Conservation (phyloP, 805 yeast species). For the Crinitomyces ghanaensis region DNA sequence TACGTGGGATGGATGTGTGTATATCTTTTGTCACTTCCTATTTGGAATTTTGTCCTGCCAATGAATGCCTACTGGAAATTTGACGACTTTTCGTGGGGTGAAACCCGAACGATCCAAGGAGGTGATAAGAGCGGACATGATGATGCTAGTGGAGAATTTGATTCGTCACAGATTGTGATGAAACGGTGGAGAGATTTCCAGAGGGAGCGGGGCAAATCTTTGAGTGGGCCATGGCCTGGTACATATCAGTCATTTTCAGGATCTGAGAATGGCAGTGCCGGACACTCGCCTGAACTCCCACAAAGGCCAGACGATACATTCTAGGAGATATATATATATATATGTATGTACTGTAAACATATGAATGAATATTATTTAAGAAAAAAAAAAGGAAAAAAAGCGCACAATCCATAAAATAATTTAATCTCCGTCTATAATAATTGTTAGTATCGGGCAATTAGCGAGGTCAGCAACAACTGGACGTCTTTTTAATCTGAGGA, state of each 20-base stretch:
- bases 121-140: slow-evolving; percentile 59
- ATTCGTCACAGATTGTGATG: slow-evolving; percentile 82
- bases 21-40: slow-evolving; percentile 69
- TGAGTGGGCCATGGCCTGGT: slow-evolving; percentile 8
- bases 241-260: slow-evolving; percentile 6
- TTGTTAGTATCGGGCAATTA: no score
- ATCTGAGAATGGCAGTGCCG: slow-evolving; percentile 5
- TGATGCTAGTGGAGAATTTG: slow-evolving; percentile 70
- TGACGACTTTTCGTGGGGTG: slow-evolving; percentile 97
- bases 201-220: slow-evolving; percentile 49
- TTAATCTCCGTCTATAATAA: no score
- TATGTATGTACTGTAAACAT: background rate
- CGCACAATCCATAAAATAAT: no score
- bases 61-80: slow-evolving; percentile 87
- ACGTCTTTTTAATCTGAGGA: no score
- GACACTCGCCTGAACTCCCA: slow-evolving; percentile 3
- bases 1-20: slow-evolving; percentile 72
- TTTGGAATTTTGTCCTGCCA: slow-evolving; percentile 88
- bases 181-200: slow-evolving; percentile 93
- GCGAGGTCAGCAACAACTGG: no score
- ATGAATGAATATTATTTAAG: background rate
- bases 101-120: slow-evolving; percentile 67
- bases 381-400: no score
- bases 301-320: slow-evolving; percentile 5
- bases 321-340: background rate